Base-by-base conservation (phyloP, 176 grass and related monocot genomes). In the Chloris gayana region DNA sequence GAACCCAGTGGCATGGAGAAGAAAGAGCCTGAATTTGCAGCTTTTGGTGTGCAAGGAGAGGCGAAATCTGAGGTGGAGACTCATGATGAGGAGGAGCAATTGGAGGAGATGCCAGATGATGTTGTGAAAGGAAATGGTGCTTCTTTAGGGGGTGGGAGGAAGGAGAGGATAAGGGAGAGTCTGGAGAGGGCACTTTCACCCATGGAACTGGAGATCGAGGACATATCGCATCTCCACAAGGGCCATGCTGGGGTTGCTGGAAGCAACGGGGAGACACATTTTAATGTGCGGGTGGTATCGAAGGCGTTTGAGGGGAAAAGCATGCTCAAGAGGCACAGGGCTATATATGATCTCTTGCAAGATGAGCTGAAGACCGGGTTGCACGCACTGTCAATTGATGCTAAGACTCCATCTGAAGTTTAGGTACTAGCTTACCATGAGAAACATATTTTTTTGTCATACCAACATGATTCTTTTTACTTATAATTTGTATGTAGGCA, bases 231-330 rank as follows among this genome's bases (percentile, higher is more conserved):
- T 76, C 90, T 87, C n/a, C 95, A 98, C 65, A 91, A 80, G 29
- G 90, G 95, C 46, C 92, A 95, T 72, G 74, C 90, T 4, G 95
- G 88, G 11, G 83, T 89, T 15, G 85, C 91, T 9, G 90, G 88
- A 38, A 83, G 74, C 69, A 88, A 82, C 7, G 92, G 90, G 45
- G 95, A 93, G 86, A 98, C 95, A 14, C 92, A 98, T 82, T 98
- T 95, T 62, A 98, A 98, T 82, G 77, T 98, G 67, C 56, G 78
- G 62, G 88, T 94, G 38, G 84, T 98, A 9, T 95, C 95, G 0
- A 85, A 92, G 60, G 92, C 87, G 76, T 98, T 98, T 71, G 87
- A 92, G 75, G 90, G 95, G 47, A 95, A 93, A 76, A 98, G 90
- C 71, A 79, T 98, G 75, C 87, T 98, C 44, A 98, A 98, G 85